These are phyloP conservation scores for Aspergillus ruber DNA, from an alignment of 2,329 filamentous ascomycete species.

Conservation along the genomic window DNA sequence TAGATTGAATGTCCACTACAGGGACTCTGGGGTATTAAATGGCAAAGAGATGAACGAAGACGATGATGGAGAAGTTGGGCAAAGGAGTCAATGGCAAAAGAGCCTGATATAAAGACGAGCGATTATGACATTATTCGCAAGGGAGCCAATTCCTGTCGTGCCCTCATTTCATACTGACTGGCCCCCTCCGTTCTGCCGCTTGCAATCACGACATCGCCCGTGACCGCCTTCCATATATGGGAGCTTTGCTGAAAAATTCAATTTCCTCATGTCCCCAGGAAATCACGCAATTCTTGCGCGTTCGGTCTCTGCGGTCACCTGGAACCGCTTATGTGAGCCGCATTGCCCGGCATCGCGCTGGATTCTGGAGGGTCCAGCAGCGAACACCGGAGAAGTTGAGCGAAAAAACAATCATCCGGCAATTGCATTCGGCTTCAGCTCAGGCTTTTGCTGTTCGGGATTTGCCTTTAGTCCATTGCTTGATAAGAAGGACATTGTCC, in stretches of 20 bases:
- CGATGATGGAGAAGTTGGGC: constrained; percentile 9
- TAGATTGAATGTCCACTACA: background rate
- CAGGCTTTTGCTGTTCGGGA: background rate
- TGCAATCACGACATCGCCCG: constrained; percentile 23
- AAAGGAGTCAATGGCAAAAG: constrained; percentile 14
- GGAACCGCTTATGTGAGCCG: constrained; percentile 9
- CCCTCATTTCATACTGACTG: constrained; percentile 12
- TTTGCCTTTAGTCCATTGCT: background rate
- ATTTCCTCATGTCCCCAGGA: constrained; percentile 23
- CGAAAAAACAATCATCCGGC: constrained; percentile 1
- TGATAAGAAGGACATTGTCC: background rate
- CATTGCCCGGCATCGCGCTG: constrained; percentile 5
- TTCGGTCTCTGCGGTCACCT: constrained; percentile 13
- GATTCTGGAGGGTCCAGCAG: background rate
- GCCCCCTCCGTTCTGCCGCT: constrained; percentile 19
- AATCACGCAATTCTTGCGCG: constrained; percentile 38
- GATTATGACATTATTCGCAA: constrained; percentile 29
- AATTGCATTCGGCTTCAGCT: background rate
- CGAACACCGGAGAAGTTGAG: background rate
- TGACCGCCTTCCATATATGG: constrained; percentile 23
- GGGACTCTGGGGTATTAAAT: background rate
- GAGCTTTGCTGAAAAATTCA: constrained; percentile 19
- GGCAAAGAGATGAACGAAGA: constrained; percentile 2
- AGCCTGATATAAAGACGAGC: constrained; percentile 22
- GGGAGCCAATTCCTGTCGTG: constrained; percentile 16